Evolutionary conservation across 1,284 basidiomycete species (phyloP).

Genomic region (Cutaneotrichosporon cavernicola): DNA sequence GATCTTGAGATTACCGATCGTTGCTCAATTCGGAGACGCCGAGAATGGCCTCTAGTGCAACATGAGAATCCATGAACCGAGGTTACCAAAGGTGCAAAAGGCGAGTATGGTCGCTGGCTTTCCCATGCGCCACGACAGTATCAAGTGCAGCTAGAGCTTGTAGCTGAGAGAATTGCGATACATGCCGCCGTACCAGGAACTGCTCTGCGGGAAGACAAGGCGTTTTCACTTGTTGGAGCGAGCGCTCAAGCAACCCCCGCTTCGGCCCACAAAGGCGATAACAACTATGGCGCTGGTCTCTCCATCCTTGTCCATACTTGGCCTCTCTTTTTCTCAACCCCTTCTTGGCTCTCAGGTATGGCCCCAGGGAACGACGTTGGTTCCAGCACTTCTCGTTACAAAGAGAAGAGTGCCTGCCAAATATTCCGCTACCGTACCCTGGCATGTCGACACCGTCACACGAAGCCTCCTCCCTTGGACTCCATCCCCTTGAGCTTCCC

Average conservation of each 20-base stretch:
- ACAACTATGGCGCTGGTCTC: background rate
- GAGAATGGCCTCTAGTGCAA: too few relatives aligned
- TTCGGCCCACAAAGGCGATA: background rate
- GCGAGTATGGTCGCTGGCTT: too few relatives aligned
- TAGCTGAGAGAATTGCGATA: too few relatives aligned
- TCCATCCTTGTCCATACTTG: background rate
- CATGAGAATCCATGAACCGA: too few relatives aligned
- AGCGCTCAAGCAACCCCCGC: background rate
- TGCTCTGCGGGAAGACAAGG: too few relatives aligned
- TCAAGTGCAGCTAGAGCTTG: too few relatives aligned
- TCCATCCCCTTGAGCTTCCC: background rate
- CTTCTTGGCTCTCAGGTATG: background rate
- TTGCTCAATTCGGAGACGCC: too few relatives aligned
- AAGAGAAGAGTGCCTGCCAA: background rate
- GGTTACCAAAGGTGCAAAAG: too few relatives aligned
- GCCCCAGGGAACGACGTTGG: background rate
- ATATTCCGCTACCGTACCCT: background rate
- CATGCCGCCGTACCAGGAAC: too few relatives aligned
- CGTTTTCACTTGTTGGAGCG: too few relatives aligned
- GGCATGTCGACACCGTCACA: background rate
- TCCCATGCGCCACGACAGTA: too few relatives aligned
- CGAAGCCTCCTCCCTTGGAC: background rate
- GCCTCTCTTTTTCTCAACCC: background rate
- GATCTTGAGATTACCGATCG: too few relatives aligned
- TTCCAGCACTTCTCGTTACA: background rate